Base-by-base conservation (phyloP, 345 rosid genomes). In the Eucalyptus pauciflora region DNA sequence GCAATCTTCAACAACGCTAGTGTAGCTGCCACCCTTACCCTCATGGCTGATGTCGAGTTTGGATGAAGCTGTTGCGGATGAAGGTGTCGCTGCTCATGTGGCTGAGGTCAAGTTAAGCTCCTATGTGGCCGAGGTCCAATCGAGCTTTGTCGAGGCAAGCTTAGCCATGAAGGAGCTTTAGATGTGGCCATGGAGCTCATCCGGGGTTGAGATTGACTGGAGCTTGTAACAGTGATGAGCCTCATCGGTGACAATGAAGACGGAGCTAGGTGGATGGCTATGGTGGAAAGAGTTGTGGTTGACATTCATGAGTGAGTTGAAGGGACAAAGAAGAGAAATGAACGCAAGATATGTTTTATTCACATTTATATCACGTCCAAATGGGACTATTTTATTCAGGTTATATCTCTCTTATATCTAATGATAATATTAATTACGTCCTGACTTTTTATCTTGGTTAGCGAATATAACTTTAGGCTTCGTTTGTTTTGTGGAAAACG, bases 381-480 rank as follows among this genome's bases (percentile, higher is more conserved):
- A 4, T 8, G 76, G 2, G 5, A 64, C 3, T 64, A n/a, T 14
- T 64, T 64, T 64, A 64, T 64, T 2, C 10, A n/a, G 0, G 5
- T 64, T 64, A 15, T 67, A 67, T 67, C 10, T 0, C 6, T 67
- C 8, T 31, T 67, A 67, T 67, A 67, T 8, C 2, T 4, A 3
- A 43, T 43, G 45, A 43, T 43, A 52, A 62, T 62, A 13, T 6
- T 27, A 62, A 29, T 62, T 29, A 12, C 7, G 0, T 62, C 17
- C 3, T 29, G 31, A 62, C 8, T 58, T 29, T 60, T 62, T 62
- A 29, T 62, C 4, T 7, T n/a, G 20, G 18, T 5, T 64, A n/a
- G 10, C 3, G 0, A 64, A n/a, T 2, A 10, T 4, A n/a, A 14
- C 10, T 64, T 64, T 64, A n/a, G 10, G 76, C 1, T 56, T 0